Conservation (phyloP, 2,329 filamentous ascomycete genomes). For the Sarocladium brachiariae region DNA sequence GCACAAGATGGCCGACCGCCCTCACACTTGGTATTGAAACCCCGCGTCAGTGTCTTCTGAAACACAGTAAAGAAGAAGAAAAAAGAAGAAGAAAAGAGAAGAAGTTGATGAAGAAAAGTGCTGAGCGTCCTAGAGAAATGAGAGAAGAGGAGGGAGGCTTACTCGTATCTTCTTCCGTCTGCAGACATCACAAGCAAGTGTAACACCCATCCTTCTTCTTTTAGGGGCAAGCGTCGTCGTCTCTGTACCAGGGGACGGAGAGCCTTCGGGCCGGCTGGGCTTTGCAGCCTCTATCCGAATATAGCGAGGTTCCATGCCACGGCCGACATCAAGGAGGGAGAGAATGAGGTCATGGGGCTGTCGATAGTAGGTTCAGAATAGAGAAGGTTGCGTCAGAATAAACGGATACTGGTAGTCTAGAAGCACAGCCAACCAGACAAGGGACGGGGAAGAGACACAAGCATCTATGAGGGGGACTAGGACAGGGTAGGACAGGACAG, state of each 20-base stretch:
- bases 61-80: too few relatives aligned
- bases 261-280: background rate
- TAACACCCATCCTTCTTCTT: background rate
- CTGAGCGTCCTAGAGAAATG: too few relatives aligned
- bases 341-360: background rate
- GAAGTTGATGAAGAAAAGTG: too few relatives aligned
- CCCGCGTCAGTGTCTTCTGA: background rate
- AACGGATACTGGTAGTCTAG: too few relatives aligned
- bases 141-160: too few relatives aligned
- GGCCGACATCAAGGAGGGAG: background rate
- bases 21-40: background rate
- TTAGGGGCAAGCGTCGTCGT: background rate
- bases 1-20: background rate
- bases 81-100: too few relatives aligned
- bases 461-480: too few relatives aligned
- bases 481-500: too few relatives aligned
- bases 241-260: background rate
- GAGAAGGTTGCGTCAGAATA: too few relatives aligned
- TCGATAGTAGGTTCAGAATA: too few relatives aligned
- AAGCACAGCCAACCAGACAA: too few relatives aligned
- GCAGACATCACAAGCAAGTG: background rate
- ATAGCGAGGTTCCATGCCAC: background rate
- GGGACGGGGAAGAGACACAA: too few relatives aligned
- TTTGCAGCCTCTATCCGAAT: background rate
- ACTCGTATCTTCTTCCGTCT: constrained; percentile 3